Evolutionary conservation across 2,329 filamentous ascomycete species (phyloP).

Genomic region (Fusarium oligoseptatum): DNA sequence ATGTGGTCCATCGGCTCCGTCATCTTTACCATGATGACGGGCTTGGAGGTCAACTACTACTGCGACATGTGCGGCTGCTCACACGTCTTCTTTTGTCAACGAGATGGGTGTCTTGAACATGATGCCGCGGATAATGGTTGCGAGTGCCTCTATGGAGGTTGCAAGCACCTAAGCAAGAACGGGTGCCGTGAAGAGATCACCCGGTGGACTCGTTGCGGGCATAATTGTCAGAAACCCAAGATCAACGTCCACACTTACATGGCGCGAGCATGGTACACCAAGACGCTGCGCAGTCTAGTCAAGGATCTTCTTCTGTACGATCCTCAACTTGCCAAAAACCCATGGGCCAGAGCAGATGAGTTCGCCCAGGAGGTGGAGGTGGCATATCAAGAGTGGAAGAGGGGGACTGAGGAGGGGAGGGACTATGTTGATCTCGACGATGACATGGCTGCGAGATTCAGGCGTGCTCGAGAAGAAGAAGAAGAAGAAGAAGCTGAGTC

Average conservation of each 20-base stretch:
- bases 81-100: constrained; percentile 48
- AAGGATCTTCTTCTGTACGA: constrained; percentile 43
- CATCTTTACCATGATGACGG: constrained; percentile 59
- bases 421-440: constrained; percentile 51
- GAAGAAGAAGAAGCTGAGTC: neutral
- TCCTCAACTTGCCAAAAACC: constrained; percentile 17
- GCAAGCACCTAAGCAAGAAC: constrained; percentile 19
- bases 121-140: constrained; percentile 30
- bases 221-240: constrained; percentile 37
- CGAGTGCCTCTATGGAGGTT: constrained; percentile 42
- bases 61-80: constrained; percentile 42
- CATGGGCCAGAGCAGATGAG: constrained; percentile 3
- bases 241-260: constrained; percentile 51
- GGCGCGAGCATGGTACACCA: constrained; percentile 46
- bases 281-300: constrained; percentile 40
- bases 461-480: neutral
- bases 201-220: constrained; percentile 31
- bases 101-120: constrained; percentile 46
- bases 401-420: constrained; percentile 47
- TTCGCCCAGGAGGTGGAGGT: constrained; percentile 42
- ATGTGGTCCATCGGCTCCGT: constrained; percentile 54
- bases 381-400: constrained; percentile 49
- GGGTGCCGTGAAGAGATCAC: constrained; percentile 21
- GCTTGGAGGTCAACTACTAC: constrained; percentile 24
- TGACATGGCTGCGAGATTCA: constrained; percentile 29